Conservation (phyloP, 306 rosid species). For the Clitoria ternatea region DNA sequence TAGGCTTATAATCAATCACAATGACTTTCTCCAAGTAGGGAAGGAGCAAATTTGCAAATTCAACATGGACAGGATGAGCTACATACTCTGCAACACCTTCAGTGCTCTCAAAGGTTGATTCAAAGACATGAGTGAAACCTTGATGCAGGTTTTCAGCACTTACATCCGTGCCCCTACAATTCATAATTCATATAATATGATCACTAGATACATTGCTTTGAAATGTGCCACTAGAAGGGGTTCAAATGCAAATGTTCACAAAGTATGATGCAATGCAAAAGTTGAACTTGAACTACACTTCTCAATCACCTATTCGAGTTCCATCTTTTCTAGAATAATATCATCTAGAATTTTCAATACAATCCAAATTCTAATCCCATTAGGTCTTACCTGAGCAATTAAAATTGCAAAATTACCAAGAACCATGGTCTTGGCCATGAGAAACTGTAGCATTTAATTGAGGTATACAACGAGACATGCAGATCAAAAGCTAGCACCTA, state of each 20-base stretch:
- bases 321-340: not conserved
- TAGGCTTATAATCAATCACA: conserved; percentile 66
- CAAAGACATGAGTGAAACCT: conserved; percentile 85
- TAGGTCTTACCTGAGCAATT: not conserved
- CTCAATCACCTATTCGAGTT: not conserved
- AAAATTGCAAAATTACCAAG: not conserved
- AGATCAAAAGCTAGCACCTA: not conserved
- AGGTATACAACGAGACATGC: not conserved
- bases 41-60: conserved; percentile 55
- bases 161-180: conserved; percentile 69
- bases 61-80: conserved; percentile 72
- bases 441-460: not conserved
- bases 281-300: not conserved
- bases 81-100: conserved; percentile 72
- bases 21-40: conserved; percentile 54
- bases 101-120: conserved; percentile 76
- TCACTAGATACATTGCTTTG: not conserved
- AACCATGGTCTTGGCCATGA: not conserved
- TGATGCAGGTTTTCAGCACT: conserved; percentile 75
- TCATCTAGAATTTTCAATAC: not conserved
- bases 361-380: not conserved
- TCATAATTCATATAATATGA: not conserved
- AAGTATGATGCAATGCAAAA: not conserved
- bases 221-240: not conserved
- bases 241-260: not conserved